Evolutionary conservation across 352 stramenopile species (phyloP).

Genomic region (Poterioochromonas sp.): DNA sequence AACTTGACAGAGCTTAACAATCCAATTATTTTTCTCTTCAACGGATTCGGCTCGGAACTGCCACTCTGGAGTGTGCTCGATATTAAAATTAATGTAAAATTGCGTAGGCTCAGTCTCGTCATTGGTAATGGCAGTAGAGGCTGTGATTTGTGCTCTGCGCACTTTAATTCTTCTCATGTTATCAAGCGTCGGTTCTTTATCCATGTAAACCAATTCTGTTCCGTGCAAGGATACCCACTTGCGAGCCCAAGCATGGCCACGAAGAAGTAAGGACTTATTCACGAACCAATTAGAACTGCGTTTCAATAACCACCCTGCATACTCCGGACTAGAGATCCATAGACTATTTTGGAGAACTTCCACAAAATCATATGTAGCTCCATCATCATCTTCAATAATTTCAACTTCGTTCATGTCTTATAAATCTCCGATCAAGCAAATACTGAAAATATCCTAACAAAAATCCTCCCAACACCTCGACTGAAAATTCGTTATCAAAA

Average conservation of each 20-base stretch:
- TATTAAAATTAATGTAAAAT: background rate
- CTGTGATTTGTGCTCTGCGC: background rate
- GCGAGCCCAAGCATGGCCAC: background rate
- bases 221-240: slow-evolving; percentile 19
- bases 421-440: too few relatives aligned
- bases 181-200: background rate
- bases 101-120: background rate
- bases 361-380: background rate
- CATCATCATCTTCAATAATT: too few relatives aligned
- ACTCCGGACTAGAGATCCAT: background rate
- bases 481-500: too few relatives aligned
- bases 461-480: too few relatives aligned
- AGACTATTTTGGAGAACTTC: background rate
- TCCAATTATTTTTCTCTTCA: slow-evolving; percentile 3
- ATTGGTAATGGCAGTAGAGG: background rate
- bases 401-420: too few relatives aligned
- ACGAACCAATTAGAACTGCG: background rate
- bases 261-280: background rate
- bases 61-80: background rate
- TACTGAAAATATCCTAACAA: too few relatives aligned
- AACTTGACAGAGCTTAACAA: background rate
- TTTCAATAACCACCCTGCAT: background rate
- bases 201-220: background rate
- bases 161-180: background rate
- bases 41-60: background rate